Percentiles rank a stretch among this genome's conserved stretches.
These are phyloP conservation scores for Chaetothyriales sp. DNA, from an alignment of 2,329 filamentous ascomycete species.

Conservation along the genomic window DNA sequence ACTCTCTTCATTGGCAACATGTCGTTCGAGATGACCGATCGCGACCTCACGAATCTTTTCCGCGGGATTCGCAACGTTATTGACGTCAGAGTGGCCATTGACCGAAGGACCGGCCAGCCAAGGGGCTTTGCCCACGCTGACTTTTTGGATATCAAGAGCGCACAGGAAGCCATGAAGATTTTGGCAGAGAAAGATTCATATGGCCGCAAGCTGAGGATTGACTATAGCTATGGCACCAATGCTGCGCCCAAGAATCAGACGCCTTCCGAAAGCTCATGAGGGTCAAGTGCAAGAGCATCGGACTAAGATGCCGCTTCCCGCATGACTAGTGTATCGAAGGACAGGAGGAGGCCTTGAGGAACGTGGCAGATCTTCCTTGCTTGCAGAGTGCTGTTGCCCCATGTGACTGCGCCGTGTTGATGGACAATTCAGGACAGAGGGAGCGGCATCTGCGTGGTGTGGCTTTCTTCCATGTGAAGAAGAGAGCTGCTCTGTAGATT, in stretches of 20 bases:
- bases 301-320: background rate
- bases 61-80: slow-evolving; percentile 52
- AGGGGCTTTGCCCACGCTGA: slow-evolving; percentile 77
- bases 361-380: background rate
- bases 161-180: slow-evolving; percentile 44
- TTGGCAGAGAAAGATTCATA: slow-evolving; percentile 48
- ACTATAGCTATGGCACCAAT: slow-evolving; percentile 33
- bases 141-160: slow-evolving; percentile 55
- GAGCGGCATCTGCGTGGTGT: background rate
- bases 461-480: background rate
- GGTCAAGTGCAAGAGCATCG: background rate
- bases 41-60: slow-evolving; percentile 69
- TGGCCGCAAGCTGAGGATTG: slow-evolving; percentile 51
- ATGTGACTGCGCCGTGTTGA: background rate
- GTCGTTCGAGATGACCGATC: slow-evolving; percentile 71
- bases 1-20: slow-evolving; percentile 77
- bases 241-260: background rate
- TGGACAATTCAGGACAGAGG: background rate
- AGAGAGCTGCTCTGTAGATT: background rate
- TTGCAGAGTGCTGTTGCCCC: background rate
- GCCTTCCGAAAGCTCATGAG: background rate
- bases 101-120: slow-evolving; percentile 65
- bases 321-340: background rate
- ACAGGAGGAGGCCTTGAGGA: background rate
- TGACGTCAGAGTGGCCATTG: slow-evolving; percentile 70